These are phyloP conservation scores for Stylonectria norvegica DNA, from an alignment of 2,329 filamentous ascomycete species.

Conservation along the genomic window DNA sequence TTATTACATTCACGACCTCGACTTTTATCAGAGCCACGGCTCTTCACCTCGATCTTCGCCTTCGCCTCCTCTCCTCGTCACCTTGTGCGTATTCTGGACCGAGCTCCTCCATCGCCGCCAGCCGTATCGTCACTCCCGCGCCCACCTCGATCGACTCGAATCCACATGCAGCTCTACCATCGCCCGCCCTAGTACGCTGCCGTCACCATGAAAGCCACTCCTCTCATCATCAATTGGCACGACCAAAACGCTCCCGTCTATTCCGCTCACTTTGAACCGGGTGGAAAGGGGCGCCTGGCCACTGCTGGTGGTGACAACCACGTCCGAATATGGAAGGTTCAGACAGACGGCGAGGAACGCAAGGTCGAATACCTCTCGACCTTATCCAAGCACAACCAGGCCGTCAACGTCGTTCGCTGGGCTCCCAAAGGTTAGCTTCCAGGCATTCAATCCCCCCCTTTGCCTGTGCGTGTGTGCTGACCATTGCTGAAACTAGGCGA, in stretches of 20 bases:
- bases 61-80: neutral
- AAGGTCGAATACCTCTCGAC: constrained; percentile 91
- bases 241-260: constrained; percentile 96
- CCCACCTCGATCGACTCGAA: no score
- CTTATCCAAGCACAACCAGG: constrained; percentile 88
- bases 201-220: constrained; percentile 84
- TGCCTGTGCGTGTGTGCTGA: neutral
- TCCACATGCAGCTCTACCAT: constrained; percentile 31
- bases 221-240: constrained; percentile 98
- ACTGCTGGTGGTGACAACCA: constrained; percentile 96
- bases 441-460: neutral
- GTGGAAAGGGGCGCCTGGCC: constrained; percentile 85
- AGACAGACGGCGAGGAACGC: constrained; percentile 77
- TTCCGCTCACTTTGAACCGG: constrained; percentile 92
- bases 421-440: constrained; percentile 73
- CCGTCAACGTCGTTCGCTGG: constrained; percentile 97
- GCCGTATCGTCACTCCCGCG: constrained; percentile 5
- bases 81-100: neutral
- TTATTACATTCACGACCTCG: no score
- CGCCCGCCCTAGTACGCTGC: constrained; percentile 24
- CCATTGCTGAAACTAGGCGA: constrained; percentile 59
- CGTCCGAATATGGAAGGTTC: constrained; percentile 91
- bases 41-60: neutral
- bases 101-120: constrained; percentile 1
- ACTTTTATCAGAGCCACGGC: no score